phyloP scores from a whole-genome alignment of 805 yeast genomes.

The Ogataea wickerhamii region DNA sequence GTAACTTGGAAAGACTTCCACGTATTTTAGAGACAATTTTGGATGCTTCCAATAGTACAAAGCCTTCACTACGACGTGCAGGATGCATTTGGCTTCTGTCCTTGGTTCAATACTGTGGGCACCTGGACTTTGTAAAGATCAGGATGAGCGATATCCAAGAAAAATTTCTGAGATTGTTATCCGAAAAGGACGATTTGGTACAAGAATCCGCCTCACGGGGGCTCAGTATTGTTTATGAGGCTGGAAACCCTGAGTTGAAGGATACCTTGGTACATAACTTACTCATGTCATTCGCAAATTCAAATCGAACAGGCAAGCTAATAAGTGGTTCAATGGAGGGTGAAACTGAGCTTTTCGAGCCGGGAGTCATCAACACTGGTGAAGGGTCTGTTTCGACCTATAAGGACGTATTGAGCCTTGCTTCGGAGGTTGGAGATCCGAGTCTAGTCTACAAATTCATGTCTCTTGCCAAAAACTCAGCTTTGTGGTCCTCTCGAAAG shows the following conservation, averaged over 20 bases:
- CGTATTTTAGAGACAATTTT: conserved; percentile 49
- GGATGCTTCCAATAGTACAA: conserved; percentile 53
- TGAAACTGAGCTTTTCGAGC: conserved; percentile 83
- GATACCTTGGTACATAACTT: conserved; percentile 72
- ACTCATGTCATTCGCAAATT: conserved; percentile 73
- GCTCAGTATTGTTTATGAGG: conserved; percentile 72
- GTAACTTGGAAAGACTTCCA: conserved; percentile 10
- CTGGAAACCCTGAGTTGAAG: conserved; percentile 63
- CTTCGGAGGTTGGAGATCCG: conserved; percentile 95
- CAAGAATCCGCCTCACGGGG: conserved; percentile 94
- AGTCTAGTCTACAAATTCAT: conserved; percentile 89
- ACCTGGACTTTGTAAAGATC: conserved; percentile 36
- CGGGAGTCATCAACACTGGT: conserved; percentile 73
- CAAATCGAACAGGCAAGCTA: conserved; percentile 43
- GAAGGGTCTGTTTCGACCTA: conserved; percentile 89
- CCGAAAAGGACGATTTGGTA: conserved; percentile 79
- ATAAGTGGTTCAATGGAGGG: conserved; percentile 66
- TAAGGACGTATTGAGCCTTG: conserved; percentile 80
- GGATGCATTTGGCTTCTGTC: conserved; percentile 86
- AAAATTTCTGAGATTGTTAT: conserved; percentile 71
- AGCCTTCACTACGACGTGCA: conserved; percentile 70
- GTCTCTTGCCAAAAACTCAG: conserved; percentile 84
- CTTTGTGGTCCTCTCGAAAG: conserved; percentile 87
- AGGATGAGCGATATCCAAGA: conserved; percentile 62
- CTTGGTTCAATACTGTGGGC: conserved; percentile 68